A percentile compares a stretch with the other conserved stretches of the same genome.
These are phyloP conservation scores for Fusarium fracticaudum DNA, from an alignment of 2,329 filamentous ascomycete species.

Conservation along the genomic window DNA sequence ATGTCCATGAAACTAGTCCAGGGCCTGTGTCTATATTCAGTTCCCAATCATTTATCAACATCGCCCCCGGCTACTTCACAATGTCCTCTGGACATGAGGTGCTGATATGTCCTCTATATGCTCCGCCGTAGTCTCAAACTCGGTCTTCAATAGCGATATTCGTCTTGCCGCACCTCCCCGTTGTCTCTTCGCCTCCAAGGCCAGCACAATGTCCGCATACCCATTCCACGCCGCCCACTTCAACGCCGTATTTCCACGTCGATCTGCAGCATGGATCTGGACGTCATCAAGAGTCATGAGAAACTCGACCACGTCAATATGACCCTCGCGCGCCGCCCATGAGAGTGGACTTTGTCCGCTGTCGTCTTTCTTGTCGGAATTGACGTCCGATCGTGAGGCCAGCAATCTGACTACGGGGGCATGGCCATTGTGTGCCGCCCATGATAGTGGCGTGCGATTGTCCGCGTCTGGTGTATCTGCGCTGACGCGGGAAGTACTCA, in stretches of 20 bases:
- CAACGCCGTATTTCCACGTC: background rate
- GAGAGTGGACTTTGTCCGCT: background rate
- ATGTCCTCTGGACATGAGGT: background rate
- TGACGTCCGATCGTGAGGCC: background rate
- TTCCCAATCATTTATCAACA: background rate
- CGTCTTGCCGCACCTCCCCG: background rate
- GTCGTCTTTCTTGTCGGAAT: background rate
- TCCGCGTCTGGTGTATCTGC: background rate
- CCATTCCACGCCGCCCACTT: background rate
- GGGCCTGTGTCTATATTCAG: background rate
- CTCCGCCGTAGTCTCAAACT: background rate
- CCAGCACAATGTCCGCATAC: background rate
- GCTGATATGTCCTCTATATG: background rate
- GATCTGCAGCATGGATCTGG: background rate
- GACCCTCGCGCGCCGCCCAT: background rate
- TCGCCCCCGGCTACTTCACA: background rate
- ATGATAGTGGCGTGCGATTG: background rate
- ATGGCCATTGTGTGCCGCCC: background rate
- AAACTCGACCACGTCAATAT: background rate
- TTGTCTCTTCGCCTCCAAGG: background rate
- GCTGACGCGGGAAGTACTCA: background rate
- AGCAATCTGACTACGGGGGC: background rate
- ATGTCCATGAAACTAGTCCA: fast-evolving
- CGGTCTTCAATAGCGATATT: background rate
- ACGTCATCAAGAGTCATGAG: background rate